phyloP scores from a whole-genome alignment of 1,139 yeast species.

The Pichia sp. region DNA sequence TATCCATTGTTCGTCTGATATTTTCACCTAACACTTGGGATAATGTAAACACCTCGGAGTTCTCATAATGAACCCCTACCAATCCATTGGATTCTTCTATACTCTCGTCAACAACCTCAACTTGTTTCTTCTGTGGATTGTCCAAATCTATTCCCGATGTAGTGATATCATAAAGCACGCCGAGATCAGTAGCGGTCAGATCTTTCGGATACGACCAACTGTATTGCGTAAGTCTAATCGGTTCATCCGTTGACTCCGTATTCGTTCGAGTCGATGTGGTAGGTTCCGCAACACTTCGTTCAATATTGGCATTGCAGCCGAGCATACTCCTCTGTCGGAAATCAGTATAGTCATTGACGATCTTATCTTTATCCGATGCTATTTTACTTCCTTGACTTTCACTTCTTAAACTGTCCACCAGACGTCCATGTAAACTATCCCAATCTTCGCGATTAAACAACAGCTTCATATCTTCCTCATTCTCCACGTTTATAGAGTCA shows the following conservation, averaged over 20 bases:
- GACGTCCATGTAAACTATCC: slow-evolving; percentile 20
- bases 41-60: slow-evolving; percentile 16
- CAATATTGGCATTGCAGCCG: no score
- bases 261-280: no score
- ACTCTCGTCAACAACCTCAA: not conserved
- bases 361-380: not conserved
- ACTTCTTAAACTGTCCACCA: slow-evolving; percentile 3
- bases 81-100: not conserved
- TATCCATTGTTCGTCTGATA: not conserved
- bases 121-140: not conserved
- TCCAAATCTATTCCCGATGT: slow-evolving; percentile 3
- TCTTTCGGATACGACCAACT: slow-evolving; percentile 12
- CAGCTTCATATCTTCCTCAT: slow-evolving; percentile 19
- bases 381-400: not conserved
- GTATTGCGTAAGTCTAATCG: slow-evolving; percentile 4
- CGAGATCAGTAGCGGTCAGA: slow-evolving; percentile 5
- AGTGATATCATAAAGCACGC: slow-evolving; percentile 10
- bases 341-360: slow-evolving; percentile 7
- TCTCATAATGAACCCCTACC: not conserved
- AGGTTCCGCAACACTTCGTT: not conserved
- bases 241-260: not conserved
- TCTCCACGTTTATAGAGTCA: slow-evolving; percentile 3
- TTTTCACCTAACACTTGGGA: slow-evolving; percentile 16
- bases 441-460: slow-evolving; percentile 21
- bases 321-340: not conserved